These are phyloP conservation scores for Pythium scleroteichum DNA, from an alignment of 352 stramenopile genomes.

Conservation along the genomic window DNA sequence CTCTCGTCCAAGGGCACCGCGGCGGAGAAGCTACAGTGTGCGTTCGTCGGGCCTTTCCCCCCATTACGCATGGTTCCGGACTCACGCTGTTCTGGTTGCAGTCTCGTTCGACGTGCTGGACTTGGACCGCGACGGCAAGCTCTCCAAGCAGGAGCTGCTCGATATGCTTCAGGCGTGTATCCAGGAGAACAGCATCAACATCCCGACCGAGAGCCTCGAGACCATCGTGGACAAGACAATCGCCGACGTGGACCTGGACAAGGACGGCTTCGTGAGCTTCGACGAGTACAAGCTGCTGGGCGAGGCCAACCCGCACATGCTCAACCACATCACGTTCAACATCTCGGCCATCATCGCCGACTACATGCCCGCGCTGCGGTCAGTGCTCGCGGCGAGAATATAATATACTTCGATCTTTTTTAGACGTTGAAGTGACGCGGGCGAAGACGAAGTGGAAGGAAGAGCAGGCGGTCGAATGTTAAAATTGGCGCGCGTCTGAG, in stretches of 20 bases:
- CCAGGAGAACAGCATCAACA: conserved; percentile 77
- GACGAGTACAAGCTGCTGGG: conserved; percentile 69
- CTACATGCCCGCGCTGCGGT: conserved; percentile 70
- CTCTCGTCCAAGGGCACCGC: conserved; percentile 67
- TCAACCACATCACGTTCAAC: conserved; percentile 84
- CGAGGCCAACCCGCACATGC: conserved; percentile 67
- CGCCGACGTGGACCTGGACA: conserved; percentile 60
- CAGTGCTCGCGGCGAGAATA: conserved; percentile 40
- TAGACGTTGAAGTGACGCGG: conserved; percentile 8
- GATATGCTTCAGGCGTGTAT: conserved; percentile 73
- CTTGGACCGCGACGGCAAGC: conserved; percentile 68
- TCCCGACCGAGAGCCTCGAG: conserved; percentile 57
- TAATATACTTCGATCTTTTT: conserved; percentile 9
- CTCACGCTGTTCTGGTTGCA: conserved; percentile 20
- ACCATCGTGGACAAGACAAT: conserved; percentile 78
- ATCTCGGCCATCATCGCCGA: conserved; percentile 71
- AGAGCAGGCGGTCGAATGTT: background rate
- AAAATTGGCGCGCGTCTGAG: background rate
- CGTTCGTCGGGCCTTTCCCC: conserved; percentile 17
- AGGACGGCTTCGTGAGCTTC: conserved; percentile 75
- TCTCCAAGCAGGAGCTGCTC: conserved; percentile 71
- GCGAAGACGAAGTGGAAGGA: background rate
- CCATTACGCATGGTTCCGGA: background rate
- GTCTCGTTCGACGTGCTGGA: conserved; percentile 81
- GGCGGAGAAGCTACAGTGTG: conserved; percentile 76